These are phyloP conservation scores for Stephania japonica DNA, from an alignment of 164 flowering plant species.

Conservation along the genomic window DNA sequence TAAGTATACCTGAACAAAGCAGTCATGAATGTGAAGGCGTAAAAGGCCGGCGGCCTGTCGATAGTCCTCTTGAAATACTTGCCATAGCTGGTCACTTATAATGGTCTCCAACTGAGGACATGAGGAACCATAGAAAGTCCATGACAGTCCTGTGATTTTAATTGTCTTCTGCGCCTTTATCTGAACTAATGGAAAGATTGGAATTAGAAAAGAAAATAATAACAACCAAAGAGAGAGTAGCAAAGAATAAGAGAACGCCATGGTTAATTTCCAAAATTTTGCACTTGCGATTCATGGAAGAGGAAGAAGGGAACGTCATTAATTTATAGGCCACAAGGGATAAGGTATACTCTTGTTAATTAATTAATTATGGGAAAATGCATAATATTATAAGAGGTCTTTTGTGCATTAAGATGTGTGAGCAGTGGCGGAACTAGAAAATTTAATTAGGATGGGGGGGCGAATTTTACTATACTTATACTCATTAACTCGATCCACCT, in stretches of 20 bases:
- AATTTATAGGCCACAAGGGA: too few relatives aligned
- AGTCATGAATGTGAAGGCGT: constrained; percentile 70
- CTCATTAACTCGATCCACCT: too few relatives aligned
- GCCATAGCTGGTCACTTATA: constrained; percentile 37
- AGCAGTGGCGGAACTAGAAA: too few relatives aligned
- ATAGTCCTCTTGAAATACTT: constrained; percentile 39
- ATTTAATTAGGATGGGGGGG: too few relatives aligned
- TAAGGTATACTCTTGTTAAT: too few relatives aligned
- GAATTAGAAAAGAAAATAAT: neutral
- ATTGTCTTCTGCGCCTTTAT: constrained; percentile 17
- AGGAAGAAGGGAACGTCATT: too few relatives aligned
- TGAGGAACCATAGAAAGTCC: constrained; percentile 36
- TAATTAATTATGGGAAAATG: too few relatives aligned
- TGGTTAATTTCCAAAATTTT: neutral
- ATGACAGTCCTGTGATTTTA: constrained; percentile 53
- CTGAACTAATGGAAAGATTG: neutral
- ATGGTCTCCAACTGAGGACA: constrained; percentile 59
- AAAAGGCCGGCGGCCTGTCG: constrained; percentile 67
- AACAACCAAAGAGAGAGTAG: too few relatives aligned
- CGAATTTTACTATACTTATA: too few relatives aligned
- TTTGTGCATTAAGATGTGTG: too few relatives aligned
- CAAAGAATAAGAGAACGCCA: neutral
- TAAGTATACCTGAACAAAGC: constrained; percentile 55
- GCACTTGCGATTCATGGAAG: too few relatives aligned
- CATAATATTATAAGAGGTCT: too few relatives aligned